Percentiles rank a stretch among this genome's conserved stretches.
These are phyloP conservation scores for Globisporangium spinosum DNA, from an alignment of 352 stramenopile genomes.

Conservation along the genomic window DNA sequence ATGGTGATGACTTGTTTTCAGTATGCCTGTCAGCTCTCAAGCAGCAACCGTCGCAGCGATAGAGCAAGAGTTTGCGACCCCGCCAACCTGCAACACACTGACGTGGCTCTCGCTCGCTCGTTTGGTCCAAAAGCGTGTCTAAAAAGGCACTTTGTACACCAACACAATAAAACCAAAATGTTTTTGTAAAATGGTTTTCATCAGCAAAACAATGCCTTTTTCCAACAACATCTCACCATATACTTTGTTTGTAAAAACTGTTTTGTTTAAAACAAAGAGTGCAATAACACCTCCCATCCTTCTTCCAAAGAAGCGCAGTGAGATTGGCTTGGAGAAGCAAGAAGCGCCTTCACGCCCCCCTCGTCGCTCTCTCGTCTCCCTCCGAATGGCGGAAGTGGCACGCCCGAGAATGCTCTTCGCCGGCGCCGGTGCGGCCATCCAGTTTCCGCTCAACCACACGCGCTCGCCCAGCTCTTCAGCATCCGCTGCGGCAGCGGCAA, in stretches of 20 bases:
- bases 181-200: too few species aligned
- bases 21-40: constrained; percentile 19
- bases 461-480: constrained; percentile 3
- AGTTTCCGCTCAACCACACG: constrained; percentile 36
- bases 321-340: neutral
- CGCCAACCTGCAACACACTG: constrained; percentile 38
- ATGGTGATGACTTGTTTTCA: constrained; percentile 11
- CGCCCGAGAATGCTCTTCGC: constrained; percentile 46
- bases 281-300: neutral
- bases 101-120: constrained; percentile 30
- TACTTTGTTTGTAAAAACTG: too few species aligned
- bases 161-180: too few species aligned
- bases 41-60: constrained; percentile 15
- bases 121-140: neutral
- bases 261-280: too few species aligned
- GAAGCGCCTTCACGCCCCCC: neutral
- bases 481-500: neutral
- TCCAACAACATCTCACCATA: too few species aligned
- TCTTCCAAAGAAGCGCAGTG: neutral
- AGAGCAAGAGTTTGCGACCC: neutral
- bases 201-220: too few species aligned
- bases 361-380: neutral
- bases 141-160: neutral
- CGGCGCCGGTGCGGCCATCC: constrained; percentile 43
- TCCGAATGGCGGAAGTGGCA: constrained; percentile 24